phyloP scores from a whole-genome alignment of 257 asterid species.

The Gardenia jasminoides region DNA sequence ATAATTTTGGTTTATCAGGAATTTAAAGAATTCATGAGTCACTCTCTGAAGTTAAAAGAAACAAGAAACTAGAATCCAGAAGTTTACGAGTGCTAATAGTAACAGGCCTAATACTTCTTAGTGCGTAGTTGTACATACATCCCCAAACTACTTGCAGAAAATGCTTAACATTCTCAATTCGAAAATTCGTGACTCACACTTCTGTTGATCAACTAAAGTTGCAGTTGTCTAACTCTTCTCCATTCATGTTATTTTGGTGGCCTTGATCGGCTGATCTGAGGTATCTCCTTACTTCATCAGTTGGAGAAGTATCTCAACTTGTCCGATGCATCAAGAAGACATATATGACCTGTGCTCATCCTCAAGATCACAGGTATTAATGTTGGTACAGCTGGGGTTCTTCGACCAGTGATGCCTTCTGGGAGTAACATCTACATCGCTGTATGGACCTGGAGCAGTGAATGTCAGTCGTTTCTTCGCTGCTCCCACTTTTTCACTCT shows the following conservation, averaged over 20 bases:
- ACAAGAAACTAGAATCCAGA: too few species aligned
- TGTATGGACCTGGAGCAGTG: conserved; percentile 24
- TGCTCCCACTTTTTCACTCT: conserved; percentile 30
- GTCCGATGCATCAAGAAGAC: conserved; percentile 9
- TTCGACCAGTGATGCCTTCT: conserved; percentile 1
- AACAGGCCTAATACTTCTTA: too few species aligned
- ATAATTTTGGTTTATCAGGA: too few species aligned
- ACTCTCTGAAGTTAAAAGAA: too few species aligned
- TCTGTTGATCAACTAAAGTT: not conserved
- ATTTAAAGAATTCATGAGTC: too few species aligned
- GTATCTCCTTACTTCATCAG: conserved; percentile 6
- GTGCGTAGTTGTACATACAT: too few species aligned
- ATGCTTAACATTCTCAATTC: not conserved
- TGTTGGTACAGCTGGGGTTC: not conserved
- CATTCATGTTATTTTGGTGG: not conserved
- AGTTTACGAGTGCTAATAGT: too few species aligned
- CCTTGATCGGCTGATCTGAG: not conserved
- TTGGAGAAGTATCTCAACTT: not conserved
- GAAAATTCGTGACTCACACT: not conserved
- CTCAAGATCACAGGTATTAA: not conserved
- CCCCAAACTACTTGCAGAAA: too few species aligned
- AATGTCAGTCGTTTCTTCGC: conserved; percentile 63
- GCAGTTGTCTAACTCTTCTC: not conserved
- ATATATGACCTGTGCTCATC: conserved; percentile 1
- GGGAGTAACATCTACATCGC: conserved; percentile 3